Evolutionary conservation across 176 grass and related monocot species (phyloP).

Genomic region (Aegilops longissima): DNA sequence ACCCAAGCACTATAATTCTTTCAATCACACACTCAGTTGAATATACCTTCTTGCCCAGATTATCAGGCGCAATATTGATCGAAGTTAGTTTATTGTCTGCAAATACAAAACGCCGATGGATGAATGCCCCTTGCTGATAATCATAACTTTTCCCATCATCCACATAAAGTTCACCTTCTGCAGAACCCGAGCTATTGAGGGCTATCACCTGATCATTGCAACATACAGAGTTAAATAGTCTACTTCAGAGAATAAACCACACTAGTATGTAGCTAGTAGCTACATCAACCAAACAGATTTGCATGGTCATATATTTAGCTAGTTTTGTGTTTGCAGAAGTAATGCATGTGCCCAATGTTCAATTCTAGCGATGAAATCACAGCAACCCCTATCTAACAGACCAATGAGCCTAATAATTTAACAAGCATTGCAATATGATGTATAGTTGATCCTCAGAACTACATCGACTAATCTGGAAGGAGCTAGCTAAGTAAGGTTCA

Average conservation of each 20-base stretch:
- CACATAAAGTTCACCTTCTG: conserved; percentile 91
- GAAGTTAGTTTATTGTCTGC: conserved; percentile 75
- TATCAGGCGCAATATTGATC: conserved; percentile 41
- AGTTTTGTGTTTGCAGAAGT: not conserved
- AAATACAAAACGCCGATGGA: conserved; percentile 82
- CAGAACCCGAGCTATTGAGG: conserved; percentile 71
- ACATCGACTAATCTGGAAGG: not conserved
- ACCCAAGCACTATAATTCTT: conserved; percentile 78
- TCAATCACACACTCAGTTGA: conserved; percentile 68
- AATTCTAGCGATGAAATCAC: conserved; percentile 24
- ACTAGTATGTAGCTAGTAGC: not conserved
- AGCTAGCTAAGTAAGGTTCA: conserved; percentile 2
- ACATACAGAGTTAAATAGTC: conserved; percentile 19
- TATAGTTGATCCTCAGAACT: conserved; percentile 5
- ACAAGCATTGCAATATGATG: conserved; percentile 5
- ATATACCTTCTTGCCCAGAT: conserved; percentile 57
- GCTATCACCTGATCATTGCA: conserved; percentile 75
- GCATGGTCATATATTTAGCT: not conserved
- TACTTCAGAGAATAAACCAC: not conserved
- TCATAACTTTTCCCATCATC: conserved; percentile 95
- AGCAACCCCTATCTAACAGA: not conserved
- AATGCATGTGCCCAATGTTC: not conserved
- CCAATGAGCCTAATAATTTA: not conserved
- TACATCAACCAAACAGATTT: conserved; percentile 12
- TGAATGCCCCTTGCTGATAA: conserved; percentile 80